Base-by-base conservation (phyloP, 2,329 filamentous ascomycete genomes). In the Tolypocladium paradoxum region DNA sequence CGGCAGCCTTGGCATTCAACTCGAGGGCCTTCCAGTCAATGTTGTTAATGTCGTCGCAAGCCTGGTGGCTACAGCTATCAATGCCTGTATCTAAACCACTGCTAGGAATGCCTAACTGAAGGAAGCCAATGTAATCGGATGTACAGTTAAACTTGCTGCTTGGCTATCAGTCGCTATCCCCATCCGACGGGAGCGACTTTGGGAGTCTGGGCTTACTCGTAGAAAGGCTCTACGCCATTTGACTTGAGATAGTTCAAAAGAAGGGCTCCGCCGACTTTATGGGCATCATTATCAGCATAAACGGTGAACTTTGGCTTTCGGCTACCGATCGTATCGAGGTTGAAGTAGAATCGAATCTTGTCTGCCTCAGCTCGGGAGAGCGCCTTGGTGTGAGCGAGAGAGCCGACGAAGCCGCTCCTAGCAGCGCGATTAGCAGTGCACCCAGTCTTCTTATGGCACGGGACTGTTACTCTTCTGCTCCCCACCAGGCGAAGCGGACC, bases 251-350 rank as follows among this genome's bases (percentile, higher is more conserved):
- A 67, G 46, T 67, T 64, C 49, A 58, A 48, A 22, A 72, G 59
- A 24, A 57, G 60, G 31, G 58, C 49, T n/a, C n/a, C n/a, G n/a
- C n/a, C n/a, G n/a, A n/a, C n/a, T n/a, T n/a, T n/a, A n/a, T 75
- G 70, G 9, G 64, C 72, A n/a, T 72, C 67, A 31, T 64, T 68
- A 57, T 69, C 68, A 47, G 69, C 62, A 53, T 75, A 72, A 9
- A 76, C 66, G 53, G 60, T 61, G 60, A 67, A 75, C 43, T 61
- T 58, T 14, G 73, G 69, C 22, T 63, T 60, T 4, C 65, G 65
- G 16, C 72, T 75, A 18, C 69, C 73, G 53, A 87, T 84, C 84
- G 87, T 87, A 68, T 87, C 84, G 61, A 83, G 85, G 70, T 87
- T 84, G 64, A 86, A 78, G 70, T 85, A 84, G 34, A 86, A 79